Evolutionary conservation across 2,329 filamentous ascomycete genomes (phyloP), one percentile per base, ranked within the genome.

Genomic region (Cytospora leucostoma): DNA sequence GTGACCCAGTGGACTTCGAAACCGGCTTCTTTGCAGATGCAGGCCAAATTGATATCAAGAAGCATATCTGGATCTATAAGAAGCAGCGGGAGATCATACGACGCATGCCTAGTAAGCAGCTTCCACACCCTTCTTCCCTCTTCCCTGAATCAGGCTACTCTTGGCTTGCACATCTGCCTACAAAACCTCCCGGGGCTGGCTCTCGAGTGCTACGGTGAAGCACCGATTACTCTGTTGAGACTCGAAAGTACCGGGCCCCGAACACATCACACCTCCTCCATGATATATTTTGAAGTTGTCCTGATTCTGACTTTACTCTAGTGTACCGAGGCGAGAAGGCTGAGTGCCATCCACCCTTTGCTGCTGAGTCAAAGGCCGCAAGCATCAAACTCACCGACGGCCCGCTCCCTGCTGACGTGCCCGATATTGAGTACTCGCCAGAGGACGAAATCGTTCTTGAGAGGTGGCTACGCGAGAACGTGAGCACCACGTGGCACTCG

Each of bases 51-150:
- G 86, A 89, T 69, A 37, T 88, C 34, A 82, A 82, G 70, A 84
- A 80, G 68, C 80, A 84, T 13, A 68, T 86, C 12, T 88, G 86
- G 85, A 80, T 77, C 0, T 90, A 90, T 76, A 90, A 90, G 73
- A 83, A 82, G 68, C 78, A 80, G n/a, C 84, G 88, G 3, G 85
- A 88, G 71, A 80, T 88, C 59, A 75, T 79, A 27, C 81, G 86
- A 3, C 82, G 85, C 15, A 82, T 84, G 69, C 27, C 27, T 27
- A 27, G 27, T 27, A 27, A 27, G 27, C 27, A 27, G 27, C 27
- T 27, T 27, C 4, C 27, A 27, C 27, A 27, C 27, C 27, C 27
- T 27, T 27, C 2, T 27, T 27, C 4, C 27, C 27, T 27, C 27
- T n/a, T n/a, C 27, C 27, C 4, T 27, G 27, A 4, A 27, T 4